These are phyloP conservation scores for Silene coronaria DNA, from an alignment of 179 eudicot genomes.

Conservation along the genomic window DNA sequence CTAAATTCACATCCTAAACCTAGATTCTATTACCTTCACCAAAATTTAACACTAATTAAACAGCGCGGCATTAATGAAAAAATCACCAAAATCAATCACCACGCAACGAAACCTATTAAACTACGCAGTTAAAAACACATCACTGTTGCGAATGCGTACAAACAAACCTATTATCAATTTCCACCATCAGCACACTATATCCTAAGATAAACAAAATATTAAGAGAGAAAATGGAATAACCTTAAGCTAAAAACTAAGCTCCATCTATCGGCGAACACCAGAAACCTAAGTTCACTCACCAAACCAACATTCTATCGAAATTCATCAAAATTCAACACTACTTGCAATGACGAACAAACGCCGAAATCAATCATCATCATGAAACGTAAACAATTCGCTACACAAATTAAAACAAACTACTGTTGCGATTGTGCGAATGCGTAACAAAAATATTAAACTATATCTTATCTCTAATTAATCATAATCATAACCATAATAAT, in stretches of 20 bases:
- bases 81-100: not conserved
- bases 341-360: not conserved
- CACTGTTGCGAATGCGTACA: not conserved
- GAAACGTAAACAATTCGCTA: not conserved
- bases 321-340: not conserved
- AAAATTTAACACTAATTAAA: not conserved
- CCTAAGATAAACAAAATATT: not conserved
- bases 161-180: not conserved
- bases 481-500: not conserved
- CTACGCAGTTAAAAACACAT: not conserved
- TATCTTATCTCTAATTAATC: too few relatives aligned
- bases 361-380: not conserved
- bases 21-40: not conserved
- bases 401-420: not conserved
- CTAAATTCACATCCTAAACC: not conserved
- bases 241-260: not conserved
- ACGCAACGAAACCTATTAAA: not conserved
- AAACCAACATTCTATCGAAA: not conserved
- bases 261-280: not conserved
- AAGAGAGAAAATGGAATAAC: not conserved
- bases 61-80: not conserved
- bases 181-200: not conserved
- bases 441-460: too few relatives aligned
- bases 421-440: not conserved
- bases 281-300: not conserved